A percentile compares a stretch with the other conserved stretches of the same genome.
These are phyloP conservation scores for Psidium guajava DNA, from an alignment of 345 rosid species.

Conservation along the genomic window DNA sequence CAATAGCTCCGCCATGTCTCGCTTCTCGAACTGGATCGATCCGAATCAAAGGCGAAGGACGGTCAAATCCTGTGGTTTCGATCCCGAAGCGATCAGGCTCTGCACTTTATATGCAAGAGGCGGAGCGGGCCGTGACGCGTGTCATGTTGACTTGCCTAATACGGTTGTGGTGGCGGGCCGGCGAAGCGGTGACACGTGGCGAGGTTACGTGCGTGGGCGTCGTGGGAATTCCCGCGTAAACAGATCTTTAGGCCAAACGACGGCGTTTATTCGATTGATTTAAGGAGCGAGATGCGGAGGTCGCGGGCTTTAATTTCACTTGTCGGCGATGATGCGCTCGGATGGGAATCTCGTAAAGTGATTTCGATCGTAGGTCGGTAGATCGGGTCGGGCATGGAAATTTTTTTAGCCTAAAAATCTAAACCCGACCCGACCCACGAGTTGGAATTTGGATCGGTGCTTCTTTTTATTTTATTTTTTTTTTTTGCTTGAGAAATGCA, in stretches of 20 bases:
- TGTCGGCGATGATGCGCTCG: no score
- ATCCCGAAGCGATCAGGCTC: neutral
- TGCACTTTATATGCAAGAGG: neutral
- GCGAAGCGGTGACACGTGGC: neutral
- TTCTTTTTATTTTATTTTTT: no score
- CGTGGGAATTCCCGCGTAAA: neutral
- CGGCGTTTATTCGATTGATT: neutral
- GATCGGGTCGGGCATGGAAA: no score
- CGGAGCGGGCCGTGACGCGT: neutral
- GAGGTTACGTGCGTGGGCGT: neutral
- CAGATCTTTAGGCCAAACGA: neutral
- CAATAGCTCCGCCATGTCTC: conserved; percentile 18
- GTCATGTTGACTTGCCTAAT: neutral
- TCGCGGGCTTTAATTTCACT: neutral
- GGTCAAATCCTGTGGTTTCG: neutral
- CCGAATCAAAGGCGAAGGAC: neutral
- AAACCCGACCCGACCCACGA: no score
- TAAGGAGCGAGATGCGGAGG: neutral
- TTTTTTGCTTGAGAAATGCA: no score
- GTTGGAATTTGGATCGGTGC: no score
- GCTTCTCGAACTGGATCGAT: no score
- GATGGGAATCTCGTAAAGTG: no score
- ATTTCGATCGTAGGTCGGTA: no score
- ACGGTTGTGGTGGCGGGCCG: neutral
- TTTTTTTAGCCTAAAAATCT: no score